Percentiles rank a stretch among this genome's conserved stretches.
Conservation (phyloP, 78 protist genomes). For the Anaeramoeba flamelloides region DNA sequence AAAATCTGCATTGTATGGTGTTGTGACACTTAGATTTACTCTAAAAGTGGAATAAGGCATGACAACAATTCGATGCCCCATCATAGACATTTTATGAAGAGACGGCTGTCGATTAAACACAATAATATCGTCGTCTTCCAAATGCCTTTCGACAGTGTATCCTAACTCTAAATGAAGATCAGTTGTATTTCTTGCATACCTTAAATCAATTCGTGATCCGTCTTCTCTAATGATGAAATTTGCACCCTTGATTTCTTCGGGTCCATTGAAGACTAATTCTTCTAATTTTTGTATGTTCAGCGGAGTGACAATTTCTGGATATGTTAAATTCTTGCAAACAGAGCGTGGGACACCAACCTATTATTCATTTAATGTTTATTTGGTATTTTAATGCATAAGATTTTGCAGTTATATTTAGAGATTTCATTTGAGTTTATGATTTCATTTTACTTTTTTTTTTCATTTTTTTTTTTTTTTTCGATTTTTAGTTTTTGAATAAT, state of each 20-base stretch:
- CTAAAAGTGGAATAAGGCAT: constrained; percentile 95
- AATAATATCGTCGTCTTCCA: constrained; percentile 78
- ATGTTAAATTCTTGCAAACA: constrained; percentile 81
- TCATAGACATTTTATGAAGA: constrained; percentile 97
- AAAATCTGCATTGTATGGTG: constrained; percentile 99
- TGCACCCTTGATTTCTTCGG: constrained; percentile 59
- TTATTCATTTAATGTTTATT: too few relatives aligned
- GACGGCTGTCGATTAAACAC: constrained; percentile 97
- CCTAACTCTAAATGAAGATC: constrained; percentile 34
- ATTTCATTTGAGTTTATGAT: too few relatives aligned
- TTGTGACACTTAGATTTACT: constrained; percentile 75
- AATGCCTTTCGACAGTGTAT: constrained; percentile 56
- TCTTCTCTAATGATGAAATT: constrained; percentile 43
- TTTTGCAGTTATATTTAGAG: too few relatives aligned
- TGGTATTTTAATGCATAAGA: too few relatives aligned
- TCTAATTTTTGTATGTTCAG: constrained; percentile 60
- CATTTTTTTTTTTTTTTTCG: too few relatives aligned
- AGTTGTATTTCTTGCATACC: background rate
- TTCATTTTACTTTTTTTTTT: too few relatives aligned
- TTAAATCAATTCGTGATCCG: constrained; percentile 37
- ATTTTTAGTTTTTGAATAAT: too few relatives aligned
- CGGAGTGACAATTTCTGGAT: constrained; percentile 89
- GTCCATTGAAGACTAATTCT: constrained; percentile 65
- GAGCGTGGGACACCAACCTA: constrained; percentile 94
- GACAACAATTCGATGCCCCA: constrained; percentile 86